Conservation (phyloP, 2,329 filamentous ascomycete genomes). For the Chaetomium sp. region DNA sequence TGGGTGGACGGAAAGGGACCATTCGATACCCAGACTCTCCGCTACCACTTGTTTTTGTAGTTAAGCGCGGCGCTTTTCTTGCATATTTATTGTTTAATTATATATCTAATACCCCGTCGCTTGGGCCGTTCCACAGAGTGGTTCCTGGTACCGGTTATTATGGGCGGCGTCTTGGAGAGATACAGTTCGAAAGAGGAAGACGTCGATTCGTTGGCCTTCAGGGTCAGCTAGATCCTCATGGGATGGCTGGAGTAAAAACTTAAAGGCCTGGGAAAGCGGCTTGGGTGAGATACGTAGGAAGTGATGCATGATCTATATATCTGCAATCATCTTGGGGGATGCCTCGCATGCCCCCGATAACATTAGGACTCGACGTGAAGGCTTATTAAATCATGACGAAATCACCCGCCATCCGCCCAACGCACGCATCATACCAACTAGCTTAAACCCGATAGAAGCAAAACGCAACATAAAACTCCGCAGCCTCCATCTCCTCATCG, state of each 20-base stretch:
- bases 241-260: too few relatives aligned
- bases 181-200: background rate
- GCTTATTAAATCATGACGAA: too few relatives aligned
- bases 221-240: too few relatives aligned
- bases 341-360: too few relatives aligned
- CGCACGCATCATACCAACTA: background rate
- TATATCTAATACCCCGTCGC: slow-evolving; percentile 5
- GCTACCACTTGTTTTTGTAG: slow-evolving; percentile 1
- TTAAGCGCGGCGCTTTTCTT: slow-evolving; percentile 9
- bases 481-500: slow-evolving; percentile 86
- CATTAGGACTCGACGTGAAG: too few relatives aligned
- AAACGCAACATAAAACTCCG: slow-evolving; percentile 86
- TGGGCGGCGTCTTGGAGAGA: background rate
- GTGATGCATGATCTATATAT: too few relatives aligned
- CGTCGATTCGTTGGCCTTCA: too few relatives aligned
- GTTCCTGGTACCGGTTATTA: too few relatives aligned
- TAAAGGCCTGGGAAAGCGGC: too few relatives aligned
- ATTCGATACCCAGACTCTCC: slow-evolving; percentile 15
- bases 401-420: background rate
- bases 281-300: too few relatives aligned
- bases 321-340: too few relatives aligned
- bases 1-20: background rate
- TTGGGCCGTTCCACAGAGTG: background rate
- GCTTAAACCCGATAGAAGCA: slow-evolving; percentile 83
- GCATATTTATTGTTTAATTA: slow-evolving; percentile 17